These are phyloP conservation scores for Pyrenophora graminea DNA, from an alignment of 2,329 filamentous ascomycete genomes.

Conservation along the genomic window DNA sequence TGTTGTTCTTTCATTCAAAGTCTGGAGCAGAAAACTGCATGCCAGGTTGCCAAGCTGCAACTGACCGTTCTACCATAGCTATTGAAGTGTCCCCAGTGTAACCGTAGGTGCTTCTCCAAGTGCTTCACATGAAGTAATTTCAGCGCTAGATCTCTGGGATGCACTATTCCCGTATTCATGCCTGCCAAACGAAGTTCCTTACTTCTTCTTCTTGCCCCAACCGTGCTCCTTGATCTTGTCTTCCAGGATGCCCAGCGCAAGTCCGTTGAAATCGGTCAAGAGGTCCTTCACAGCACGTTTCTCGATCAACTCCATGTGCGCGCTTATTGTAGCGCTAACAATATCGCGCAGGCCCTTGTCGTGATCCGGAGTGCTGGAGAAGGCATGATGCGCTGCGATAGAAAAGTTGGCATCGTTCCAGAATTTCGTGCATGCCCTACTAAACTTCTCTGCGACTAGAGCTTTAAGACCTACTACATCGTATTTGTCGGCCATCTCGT, in stretches of 20 bases:
- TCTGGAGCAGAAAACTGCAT: no score
- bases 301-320: not conserved
- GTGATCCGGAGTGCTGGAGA: not conserved
- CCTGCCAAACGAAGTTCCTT: no score
- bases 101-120: no score
- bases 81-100: no score
- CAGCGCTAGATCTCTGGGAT: no score
- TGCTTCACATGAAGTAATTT: no score
- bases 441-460: not conserved
- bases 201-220: no score
- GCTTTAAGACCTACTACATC: not conserved
- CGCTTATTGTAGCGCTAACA: fast-evolving
- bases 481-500: constrained; percentile 6
- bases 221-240: no score
- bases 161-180: no score
- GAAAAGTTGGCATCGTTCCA: not conserved
- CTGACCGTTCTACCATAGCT: no score
- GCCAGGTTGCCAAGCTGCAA: no score
- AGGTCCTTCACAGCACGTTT: not conserved
- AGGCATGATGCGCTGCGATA: not conserved
- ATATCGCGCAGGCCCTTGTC: not conserved
- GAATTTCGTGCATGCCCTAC: not conserved
- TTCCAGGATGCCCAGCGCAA: not conserved
- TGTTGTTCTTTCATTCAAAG: no score
- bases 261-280: not conserved